Evolutionary conservation across 2,329 filamentous ascomycete genomes (phyloP), one percentile per base, ranked within the genome.

Genomic region (Trichoderma koningiopsis): DNA sequence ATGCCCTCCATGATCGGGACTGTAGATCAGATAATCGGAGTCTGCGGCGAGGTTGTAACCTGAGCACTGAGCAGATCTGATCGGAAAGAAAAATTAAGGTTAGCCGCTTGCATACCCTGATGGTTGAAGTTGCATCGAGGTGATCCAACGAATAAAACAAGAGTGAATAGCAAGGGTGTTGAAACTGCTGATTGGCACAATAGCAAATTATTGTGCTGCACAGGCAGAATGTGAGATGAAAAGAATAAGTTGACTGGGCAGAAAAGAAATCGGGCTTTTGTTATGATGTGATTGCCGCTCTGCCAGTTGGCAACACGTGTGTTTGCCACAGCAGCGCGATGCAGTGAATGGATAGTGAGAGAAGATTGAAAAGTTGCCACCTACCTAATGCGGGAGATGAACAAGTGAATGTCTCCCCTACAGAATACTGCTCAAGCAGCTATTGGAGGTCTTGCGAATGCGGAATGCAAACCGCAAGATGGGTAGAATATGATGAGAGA

Each of bases 401-500:
- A 97, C 94, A 97, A 97, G 81, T 91, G 82, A 97, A 97, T 97
- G 94, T 94, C 91, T 97, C 94, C 92, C 93, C 93, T 84, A 83
- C 81, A 82, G 73, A 75, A 76, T 77, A 76, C 77, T 81, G 81
- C 78, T 78, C 78, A 76, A 73, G 71, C 73, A 64, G 67, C 58
- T 68, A 56, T 43, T 70, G 59, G 60, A 69, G 68, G 68, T 73
- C 68, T 74, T 72, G 70, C 72, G 68, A 67, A 66, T 55, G 72
- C 70, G 70, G 73, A 56, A 71, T 71, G 73, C 73, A 72, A 71
- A 37, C 64, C 62, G 27, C 68, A 68, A 70, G 57, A 58, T 57
- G 64, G 55, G 64, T 67, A 56, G 64, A 59, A 67, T 49, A 47
- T 31, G 40, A 31, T 55, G 58, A 70, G 37, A 58, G 31, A 69